These are phyloP conservation scores for Hirschfeldia incana DNA, from an alignment of 345 rosid genomes.

Conservation along the genomic window DNA sequence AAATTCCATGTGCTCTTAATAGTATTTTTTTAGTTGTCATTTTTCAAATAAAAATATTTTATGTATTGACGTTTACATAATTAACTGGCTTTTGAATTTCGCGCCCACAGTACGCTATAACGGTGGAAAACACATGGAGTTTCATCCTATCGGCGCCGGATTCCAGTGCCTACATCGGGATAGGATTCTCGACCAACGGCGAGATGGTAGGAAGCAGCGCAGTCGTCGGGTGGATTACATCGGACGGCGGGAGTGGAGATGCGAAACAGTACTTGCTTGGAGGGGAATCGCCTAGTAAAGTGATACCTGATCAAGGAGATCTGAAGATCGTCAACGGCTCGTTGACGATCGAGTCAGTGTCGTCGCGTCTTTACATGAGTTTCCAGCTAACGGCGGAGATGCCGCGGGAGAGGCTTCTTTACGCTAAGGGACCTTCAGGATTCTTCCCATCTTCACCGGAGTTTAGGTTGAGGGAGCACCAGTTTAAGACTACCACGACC, in stretches of 20 bases:
- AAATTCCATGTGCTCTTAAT: not conserved
- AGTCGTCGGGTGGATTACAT: constrained; percentile 71
- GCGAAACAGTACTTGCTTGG: constrained; percentile 56
- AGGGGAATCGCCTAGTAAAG: constrained; percentile 42
- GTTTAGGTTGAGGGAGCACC: constrained; percentile 52
- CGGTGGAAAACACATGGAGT: constrained; percentile 54
- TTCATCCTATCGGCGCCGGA: constrained; percentile 67
- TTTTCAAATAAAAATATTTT: not conserved
- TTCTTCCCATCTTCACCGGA: constrained; percentile 50
- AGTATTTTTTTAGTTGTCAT: not conserved
- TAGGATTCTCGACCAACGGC: constrained; percentile 60
- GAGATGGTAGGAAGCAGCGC: constrained; percentile 77
- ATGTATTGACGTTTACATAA: not conserved
- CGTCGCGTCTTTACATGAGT: constrained; percentile 59
- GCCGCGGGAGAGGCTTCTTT: constrained; percentile 53
- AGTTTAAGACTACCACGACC: constrained; percentile 44
- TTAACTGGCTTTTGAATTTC: not conserved
- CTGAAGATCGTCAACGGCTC: constrained; percentile 40
- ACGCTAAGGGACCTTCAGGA: constrained; percentile 57
- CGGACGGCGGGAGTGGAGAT: constrained; percentile 13
- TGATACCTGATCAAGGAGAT: constrained; percentile 57
- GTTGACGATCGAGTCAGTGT: constrained; percentile 45
- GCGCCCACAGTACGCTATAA: constrained; percentile 51
- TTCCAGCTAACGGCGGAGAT: constrained; percentile 54
- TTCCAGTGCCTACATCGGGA: constrained; percentile 32